Conservation (phyloP, 2,329 filamentous ascomycete species). For the Neonectria neomacrospora region DNA sequence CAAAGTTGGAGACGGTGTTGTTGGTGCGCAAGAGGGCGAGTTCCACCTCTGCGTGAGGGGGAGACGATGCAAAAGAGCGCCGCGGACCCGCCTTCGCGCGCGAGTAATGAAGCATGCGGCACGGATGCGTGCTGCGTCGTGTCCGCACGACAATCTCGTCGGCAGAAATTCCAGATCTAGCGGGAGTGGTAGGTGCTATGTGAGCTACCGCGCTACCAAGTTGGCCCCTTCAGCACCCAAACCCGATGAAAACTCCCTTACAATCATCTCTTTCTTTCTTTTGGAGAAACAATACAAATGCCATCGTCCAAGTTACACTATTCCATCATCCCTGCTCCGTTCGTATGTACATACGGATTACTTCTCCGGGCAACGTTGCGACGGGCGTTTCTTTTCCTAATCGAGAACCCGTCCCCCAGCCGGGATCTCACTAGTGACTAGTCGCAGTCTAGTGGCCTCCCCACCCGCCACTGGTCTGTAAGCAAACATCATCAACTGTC, state of each 20-base stretch:
- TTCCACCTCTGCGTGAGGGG: not conserved
- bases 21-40: too few relatives aligned
- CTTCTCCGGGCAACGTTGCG: not conserved
- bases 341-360: too few relatives aligned
- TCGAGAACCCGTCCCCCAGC: not conserved
- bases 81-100: not conserved
- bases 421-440: not conserved
- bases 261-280: too few relatives aligned
- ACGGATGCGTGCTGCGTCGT: not conserved
- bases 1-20: slow-evolving; percentile 3
- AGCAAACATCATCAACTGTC: not conserved
- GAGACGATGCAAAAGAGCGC: too few relatives aligned
- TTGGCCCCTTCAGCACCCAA: too few relatives aligned
- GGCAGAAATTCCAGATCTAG: not conserved
- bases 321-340: not conserved
- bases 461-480: not conserved
- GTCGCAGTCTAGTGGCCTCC: not conserved
- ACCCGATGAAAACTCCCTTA: too few relatives aligned
- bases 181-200: not conserved
- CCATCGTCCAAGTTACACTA: not conserved
- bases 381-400: not conserved
- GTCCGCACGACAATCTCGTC: slow-evolving; percentile 1
- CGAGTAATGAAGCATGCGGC: not conserved
- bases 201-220: too few relatives aligned
- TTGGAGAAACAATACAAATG: too few relatives aligned